These are phyloP conservation scores for Anacardium occidentale DNA, from an alignment of 345 rosid species.

Conservation along the genomic window DNA sequence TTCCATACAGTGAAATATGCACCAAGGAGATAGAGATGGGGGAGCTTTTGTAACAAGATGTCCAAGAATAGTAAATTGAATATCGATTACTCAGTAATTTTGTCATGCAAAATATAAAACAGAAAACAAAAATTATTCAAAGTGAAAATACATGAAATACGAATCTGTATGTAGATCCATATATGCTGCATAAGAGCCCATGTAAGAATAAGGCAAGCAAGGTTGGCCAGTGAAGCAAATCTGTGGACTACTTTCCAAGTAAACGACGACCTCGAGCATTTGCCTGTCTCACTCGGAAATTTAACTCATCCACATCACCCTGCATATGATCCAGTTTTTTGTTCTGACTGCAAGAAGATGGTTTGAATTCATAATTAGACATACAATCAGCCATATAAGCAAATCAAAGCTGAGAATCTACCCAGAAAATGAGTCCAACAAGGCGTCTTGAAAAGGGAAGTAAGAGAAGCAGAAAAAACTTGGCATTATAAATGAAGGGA, in stretches of 20 bases:
- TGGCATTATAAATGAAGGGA: too few species aligned
- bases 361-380: background rate
- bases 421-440: background rate
- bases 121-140: background rate
- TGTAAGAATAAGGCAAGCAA: background rate
- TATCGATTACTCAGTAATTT: background rate
- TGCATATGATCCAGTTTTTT: constrained; percentile 57
- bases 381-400: background rate
- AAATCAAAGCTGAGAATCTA: background rate
- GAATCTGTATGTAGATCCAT: background rate
- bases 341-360: constrained; percentile 54
- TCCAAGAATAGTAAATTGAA: background rate
- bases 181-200: background rate
- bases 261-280: constrained; percentile 59
- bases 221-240: background rate
- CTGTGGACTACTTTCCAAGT: constrained; percentile 58
- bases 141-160: background rate
- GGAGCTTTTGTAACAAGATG: background rate
- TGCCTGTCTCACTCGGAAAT: constrained; percentile 58
- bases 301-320: constrained; percentile 67
- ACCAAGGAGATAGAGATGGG: too few species aligned
- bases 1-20: too few species aligned
- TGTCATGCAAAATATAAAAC: background rate
- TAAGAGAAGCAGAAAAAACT: background rate
- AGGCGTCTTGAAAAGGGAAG: background rate